Base-by-base conservation (phyloP, 768 basidiomycete species). In the Termitomyces bulborhizus region DNA sequence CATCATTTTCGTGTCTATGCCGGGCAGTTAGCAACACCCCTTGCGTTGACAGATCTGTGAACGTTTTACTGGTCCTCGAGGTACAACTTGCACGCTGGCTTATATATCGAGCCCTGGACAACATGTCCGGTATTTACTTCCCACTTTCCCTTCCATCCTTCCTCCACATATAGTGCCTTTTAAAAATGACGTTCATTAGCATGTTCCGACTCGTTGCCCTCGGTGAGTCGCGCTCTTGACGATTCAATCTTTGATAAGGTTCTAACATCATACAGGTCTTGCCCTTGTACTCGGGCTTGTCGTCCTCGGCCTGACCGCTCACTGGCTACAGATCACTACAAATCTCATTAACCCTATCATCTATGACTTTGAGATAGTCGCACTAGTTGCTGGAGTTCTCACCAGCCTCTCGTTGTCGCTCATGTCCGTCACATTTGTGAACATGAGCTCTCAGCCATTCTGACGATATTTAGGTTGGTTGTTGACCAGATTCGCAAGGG, bases 141-240 rank as follows among this genome's bases (percentile, higher is more conserved):
- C 8, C 8, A 1, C 41, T 15, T 32, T 32, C 8, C 8, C 8
- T 32, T 9, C 31, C 24, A 21, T 36, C 5, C 34, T 26, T 42
- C 39, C 11, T 29, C 29, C 36, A 3, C 29, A 29, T 42, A n/a
- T 41, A 12, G 18, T n/a, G 12, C 9, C 6, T 43, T 29, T 7
- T 29, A 1, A 15, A 31, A n/a, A 62, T 62, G 60, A 42, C 60
- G 1, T 62, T 57, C 53, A 57, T 62, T 36, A 34, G 53, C n/a
- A 39, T 44, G 13, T 55, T 57, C 42, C 58, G 60, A 16, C 4
- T 45, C n/a, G 40, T 36, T 26, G 46, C 45, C 46, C 39, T 58
- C 16, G 16, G 53, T 58, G 24, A 46, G 12, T 42, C 4, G 16
- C 15, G 16, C 31, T 44, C 32, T 16, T 36, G 7, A 29, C 42